Evolutionary conservation across 768 basidiomycete species (phyloP).

Genomic region (Lentinula raphanica): DNA sequence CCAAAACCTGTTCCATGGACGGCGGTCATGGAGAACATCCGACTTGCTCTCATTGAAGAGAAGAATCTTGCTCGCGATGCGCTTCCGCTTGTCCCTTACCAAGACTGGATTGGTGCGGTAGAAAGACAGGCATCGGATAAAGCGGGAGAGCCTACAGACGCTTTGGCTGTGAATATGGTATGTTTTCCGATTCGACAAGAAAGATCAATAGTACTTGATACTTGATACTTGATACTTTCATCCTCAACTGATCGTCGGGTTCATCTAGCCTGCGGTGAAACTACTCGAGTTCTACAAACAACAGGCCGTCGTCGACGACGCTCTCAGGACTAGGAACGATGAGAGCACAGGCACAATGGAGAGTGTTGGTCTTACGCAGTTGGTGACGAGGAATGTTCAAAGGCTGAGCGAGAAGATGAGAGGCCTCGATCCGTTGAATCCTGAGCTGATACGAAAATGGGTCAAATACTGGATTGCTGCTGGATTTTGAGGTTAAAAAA

Average conservation of each 20-base stretch:
- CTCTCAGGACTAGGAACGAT: constrained; percentile 7
- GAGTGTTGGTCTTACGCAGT: background rate
- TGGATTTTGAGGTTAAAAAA: background rate
- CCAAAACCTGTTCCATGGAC: constrained; percentile 28
- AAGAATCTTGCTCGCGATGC: constrained; percentile 5
- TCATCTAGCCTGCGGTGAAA: constrained; percentile 28
- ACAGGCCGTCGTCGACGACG: constrained; percentile 16
- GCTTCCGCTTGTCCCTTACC: constrained; percentile 19
- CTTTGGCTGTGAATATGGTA: constrained; percentile 26
- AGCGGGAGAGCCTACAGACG: constrained; percentile 22
- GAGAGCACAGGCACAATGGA: background rate
- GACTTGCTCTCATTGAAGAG: constrained; percentile 13
- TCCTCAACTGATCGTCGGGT: background rate
- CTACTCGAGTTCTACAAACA: constrained; percentile 22
- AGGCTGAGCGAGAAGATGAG: background rate
- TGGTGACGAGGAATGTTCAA: background rate
- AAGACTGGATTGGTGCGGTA: constrained; percentile 24
- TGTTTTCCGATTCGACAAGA: constrained; percentile 12
- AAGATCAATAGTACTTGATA: too few species aligned
- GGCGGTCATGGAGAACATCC: constrained; percentile 19
- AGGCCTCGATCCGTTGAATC: background rate
- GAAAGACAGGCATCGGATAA: constrained; percentile 17
- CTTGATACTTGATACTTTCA: too few species aligned
- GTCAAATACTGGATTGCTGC: constrained; percentile 1
- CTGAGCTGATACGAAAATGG: background rate